Conservation (phyloP, 2,329 filamentous ascomycete species). For the Emericellopsis cladophorae region DNA sequence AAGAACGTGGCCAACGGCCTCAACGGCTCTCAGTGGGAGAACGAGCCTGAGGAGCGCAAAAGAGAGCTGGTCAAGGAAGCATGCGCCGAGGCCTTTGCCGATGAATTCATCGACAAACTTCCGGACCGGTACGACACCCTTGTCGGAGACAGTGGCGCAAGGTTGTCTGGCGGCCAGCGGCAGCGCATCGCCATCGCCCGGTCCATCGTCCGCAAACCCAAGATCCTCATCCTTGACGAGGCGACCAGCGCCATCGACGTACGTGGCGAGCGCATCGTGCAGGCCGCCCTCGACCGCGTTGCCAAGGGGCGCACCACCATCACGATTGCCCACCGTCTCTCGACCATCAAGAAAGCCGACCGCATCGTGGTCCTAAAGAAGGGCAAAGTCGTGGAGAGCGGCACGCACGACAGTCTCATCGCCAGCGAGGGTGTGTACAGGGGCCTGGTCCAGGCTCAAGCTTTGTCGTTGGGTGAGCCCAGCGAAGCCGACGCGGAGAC, state of each 20-base stretch:
- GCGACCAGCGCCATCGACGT: constrained; percentile 56
- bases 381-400: constrained; percentile 59
- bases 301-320: constrained; percentile 55
- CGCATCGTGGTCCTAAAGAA: constrained; percentile 65
- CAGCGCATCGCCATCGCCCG: constrained; percentile 70
- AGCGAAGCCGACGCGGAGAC: constrained; percentile 21
- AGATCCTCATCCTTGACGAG: constrained; percentile 64
- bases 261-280: constrained; percentile 45
- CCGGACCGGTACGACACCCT: constrained; percentile 57
- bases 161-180: constrained; percentile 74
- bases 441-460: constrained; percentile 52
- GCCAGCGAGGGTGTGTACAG: constrained; percentile 50
- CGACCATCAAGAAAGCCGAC: constrained; percentile 66
- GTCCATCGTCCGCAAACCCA: constrained; percentile 58
- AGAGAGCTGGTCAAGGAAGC: constrained; percentile 47
- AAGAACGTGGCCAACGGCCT: constrained; percentile 51
- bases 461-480: constrained; percentile 39
- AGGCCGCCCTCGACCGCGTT: constrained; percentile 49
- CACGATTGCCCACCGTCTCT: constrained; percentile 62
- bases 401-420: constrained; percentile 63
- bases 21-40: constrained; percentile 36
- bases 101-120: constrained; percentile 54
- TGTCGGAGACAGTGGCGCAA: constrained; percentile 67
- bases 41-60: constrained; percentile 41
- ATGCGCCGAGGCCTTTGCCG: constrained; percentile 54